These are phyloP conservation scores for Dactylellina leptospora DNA, from an alignment of 2,329 filamentous ascomycete species.

Conservation along the genomic window DNA sequence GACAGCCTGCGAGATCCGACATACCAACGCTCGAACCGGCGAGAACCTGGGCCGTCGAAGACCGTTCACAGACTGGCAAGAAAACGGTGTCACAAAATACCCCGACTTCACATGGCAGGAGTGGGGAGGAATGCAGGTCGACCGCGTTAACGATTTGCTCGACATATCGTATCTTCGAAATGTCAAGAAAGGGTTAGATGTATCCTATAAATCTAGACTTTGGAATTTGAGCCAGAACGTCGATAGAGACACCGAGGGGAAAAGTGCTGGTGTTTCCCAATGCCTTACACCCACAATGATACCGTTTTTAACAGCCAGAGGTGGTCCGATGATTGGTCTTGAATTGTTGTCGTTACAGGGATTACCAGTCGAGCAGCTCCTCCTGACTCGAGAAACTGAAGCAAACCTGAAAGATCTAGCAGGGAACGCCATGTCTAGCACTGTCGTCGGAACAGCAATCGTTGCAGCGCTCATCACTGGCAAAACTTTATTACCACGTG, in stretches of 20 bases:
- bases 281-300: constrained; percentile 75
- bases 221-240: constrained; percentile 78
- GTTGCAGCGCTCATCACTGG: constrained; percentile 67
- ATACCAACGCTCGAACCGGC: constrained; percentile 66
- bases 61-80: constrained; percentile 70
- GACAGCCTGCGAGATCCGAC: constrained; percentile 69
- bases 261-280: constrained; percentile 68
- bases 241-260: constrained; percentile 66
- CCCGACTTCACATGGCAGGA: constrained; percentile 67
- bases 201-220: constrained; percentile 61
- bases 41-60: constrained; percentile 66
- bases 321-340: constrained; percentile 69
- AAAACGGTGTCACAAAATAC: constrained; percentile 65
- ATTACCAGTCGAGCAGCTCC: constrained; percentile 70
- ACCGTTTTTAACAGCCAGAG: constrained; percentile 69
- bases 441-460: constrained; percentile 73
- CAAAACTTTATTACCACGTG: constrained; percentile 40
- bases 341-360: constrained; percentile 75
- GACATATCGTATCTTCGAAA: constrained; percentile 68
- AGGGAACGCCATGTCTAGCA: constrained; percentile 81
- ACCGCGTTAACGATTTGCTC: constrained; percentile 72
- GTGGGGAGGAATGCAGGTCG: constrained; percentile 63
- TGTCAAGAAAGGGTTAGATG: constrained; percentile 21
- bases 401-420: constrained; percentile 73
- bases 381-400: constrained; percentile 71